These are phyloP conservation scores for Tolypocladium nubicola DNA, from an alignment of 2,329 filamentous ascomycete species.

Conservation along the genomic window DNA sequence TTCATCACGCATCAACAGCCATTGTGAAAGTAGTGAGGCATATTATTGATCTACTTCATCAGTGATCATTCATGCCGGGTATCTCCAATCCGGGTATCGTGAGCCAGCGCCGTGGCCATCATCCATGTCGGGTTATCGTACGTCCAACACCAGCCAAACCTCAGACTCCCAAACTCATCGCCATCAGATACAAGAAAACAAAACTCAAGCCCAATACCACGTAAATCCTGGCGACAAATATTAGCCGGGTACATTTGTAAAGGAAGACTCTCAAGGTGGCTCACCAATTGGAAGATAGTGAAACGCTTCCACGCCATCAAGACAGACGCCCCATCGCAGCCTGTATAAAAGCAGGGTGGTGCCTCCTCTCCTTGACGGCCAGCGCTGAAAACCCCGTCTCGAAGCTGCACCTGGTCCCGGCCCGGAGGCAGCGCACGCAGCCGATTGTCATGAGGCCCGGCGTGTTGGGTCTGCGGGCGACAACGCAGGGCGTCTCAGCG, in stretches of 20 bases:
- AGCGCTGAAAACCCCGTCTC: not conserved
- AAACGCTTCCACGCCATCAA: too few species aligned
- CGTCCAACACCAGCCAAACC: too few species aligned
- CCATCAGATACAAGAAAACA: not conserved
- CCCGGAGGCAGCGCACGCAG: not conserved
- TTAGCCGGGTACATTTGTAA: not conserved
- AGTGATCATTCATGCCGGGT: too few species aligned
- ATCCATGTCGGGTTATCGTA: too few species aligned
- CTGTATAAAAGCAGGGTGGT: not conserved
- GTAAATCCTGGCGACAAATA: not conserved
- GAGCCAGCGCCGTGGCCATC: too few species aligned
- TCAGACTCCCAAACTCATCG: not conserved
- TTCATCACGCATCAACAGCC: too few species aligned
- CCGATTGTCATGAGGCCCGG: not conserved
- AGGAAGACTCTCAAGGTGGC: not conserved
- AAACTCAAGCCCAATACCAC: not conserved
- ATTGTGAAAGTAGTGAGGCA: too few species aligned
- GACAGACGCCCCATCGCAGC: too few species aligned
- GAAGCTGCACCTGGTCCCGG: not conserved
- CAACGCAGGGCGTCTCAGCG: not conserved
- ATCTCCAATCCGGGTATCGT: too few species aligned
- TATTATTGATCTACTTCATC: too few species aligned
- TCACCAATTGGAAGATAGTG: not conserved
- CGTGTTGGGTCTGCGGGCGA: not conserved
- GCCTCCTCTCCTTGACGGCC: not conserved